phyloP scores from a whole-genome alignment of 768 basidiomycete species.

The Infundibulicybe gibba region DNA sequence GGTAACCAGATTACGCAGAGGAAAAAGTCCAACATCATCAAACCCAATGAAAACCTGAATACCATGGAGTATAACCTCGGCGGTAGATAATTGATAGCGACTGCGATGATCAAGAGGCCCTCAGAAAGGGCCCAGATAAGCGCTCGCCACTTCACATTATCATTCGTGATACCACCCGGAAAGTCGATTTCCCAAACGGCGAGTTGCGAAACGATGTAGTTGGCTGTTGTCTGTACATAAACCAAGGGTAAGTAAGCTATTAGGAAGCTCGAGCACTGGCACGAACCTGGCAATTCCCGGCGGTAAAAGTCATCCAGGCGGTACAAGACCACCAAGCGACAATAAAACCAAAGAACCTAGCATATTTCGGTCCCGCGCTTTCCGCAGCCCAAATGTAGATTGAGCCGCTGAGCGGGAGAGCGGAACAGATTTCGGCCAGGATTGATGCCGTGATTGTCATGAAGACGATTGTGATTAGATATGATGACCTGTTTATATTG shows the following conservation, averaged over 20 bases:
- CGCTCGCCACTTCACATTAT: slow-evolving; percentile 82
- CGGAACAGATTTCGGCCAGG: slow-evolving; percentile 88
- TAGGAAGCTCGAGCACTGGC: not conserved
- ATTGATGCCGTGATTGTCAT: slow-evolving; percentile 87
- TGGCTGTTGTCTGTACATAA: slow-evolving; percentile 67
- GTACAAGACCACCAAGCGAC: slow-evolving; percentile 94
- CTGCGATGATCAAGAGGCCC: slow-evolving; percentile 60
- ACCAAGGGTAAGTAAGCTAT: not conserved
- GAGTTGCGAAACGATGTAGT: slow-evolving; percentile 85
- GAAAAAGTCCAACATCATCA: slow-evolving; percentile 86
- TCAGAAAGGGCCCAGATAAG: slow-evolving; percentile 85
- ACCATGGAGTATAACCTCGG: slow-evolving; percentile 69
- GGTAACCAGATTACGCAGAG: slow-evolving; percentile 91
- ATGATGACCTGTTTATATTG: slow-evolving; percentile 64
- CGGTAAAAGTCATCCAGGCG: slow-evolving; percentile 95
- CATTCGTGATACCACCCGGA: slow-evolving; percentile 70
- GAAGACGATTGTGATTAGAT: slow-evolving; percentile 76
- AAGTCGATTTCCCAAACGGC: slow-evolving; percentile 78
- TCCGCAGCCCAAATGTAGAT: slow-evolving; percentile 96
- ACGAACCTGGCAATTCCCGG: slow-evolving; percentile 80
- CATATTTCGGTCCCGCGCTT: slow-evolving; percentile 85
- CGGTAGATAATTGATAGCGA: slow-evolving; percentile 84
- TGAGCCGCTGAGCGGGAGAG: slow-evolving; percentile 81
- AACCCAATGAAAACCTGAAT: slow-evolving; percentile 69
- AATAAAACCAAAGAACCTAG: slow-evolving; percentile 81